A percentile compares a stretch with the other conserved stretches of the same genome.
phyloP scores from a whole-genome alignment of 1,139 yeast genomes.

The Saccharomyces hybrid region DNA sequence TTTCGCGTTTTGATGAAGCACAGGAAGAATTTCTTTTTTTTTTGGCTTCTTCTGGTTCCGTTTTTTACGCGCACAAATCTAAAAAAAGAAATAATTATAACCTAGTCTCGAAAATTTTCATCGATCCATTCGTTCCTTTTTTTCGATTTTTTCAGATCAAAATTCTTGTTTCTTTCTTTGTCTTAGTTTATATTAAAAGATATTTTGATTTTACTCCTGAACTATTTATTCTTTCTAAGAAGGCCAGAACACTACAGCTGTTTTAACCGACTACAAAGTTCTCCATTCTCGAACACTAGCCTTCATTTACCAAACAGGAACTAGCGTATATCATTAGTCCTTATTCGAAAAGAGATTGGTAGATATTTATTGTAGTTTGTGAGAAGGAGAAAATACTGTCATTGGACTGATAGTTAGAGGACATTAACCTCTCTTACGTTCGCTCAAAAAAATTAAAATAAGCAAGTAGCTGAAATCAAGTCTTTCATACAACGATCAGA shows the following conservation, averaged over 20 bases:
- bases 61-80: neutral
- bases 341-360: neutral
- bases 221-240: neutral
- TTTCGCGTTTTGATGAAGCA: neutral
- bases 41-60: neutral
- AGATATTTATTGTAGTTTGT: neutral
- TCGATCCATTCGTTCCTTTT: neutral
- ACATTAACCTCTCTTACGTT: neutral
- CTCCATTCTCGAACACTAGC: neutral
- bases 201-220: neutral
- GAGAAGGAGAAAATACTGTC: neutral
- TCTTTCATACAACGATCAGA: slow-evolving; percentile 6
- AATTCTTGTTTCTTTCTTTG: neutral
- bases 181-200: neutral
- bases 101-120: neutral
- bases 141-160: neutral
- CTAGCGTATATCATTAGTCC: neutral
- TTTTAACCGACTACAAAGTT: neutral
- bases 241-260: neutral
- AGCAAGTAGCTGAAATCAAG: neutral
- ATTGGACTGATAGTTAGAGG: neutral
- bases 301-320: neutral
- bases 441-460: neutral
- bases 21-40: neutral
- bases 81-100: neutral